Evolutionary conservation across 1,284 basidiomycete genomes (phyloP).

Genomic region (Cronartium ribicola): DNA sequence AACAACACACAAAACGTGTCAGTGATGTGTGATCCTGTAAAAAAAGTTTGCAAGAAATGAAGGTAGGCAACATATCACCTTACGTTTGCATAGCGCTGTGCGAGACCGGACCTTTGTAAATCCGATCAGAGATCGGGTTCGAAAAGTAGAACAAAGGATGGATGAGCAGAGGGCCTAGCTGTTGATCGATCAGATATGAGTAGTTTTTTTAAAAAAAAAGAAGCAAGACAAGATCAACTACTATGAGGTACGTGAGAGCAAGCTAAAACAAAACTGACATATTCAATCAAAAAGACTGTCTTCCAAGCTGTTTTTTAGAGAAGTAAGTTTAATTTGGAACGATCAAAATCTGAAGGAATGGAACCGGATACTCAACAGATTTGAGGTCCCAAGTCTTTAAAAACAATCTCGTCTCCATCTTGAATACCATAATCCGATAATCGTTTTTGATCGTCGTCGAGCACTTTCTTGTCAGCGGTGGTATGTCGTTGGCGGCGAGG

Average conservation of each 20-base stretch:
- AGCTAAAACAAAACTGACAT: conserved; percentile 24
- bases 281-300: conserved; percentile 39
- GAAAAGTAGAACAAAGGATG: conserved; percentile 81
- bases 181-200: neutral
- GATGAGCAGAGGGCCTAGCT: conserved; percentile 84
- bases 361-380: conserved; percentile 54
- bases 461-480: conserved; percentile 60
- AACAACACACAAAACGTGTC: no score
- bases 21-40: no score
- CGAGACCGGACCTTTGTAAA: conserved; percentile 66
- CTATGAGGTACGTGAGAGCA: neutral
- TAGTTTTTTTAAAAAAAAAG: conserved; percentile 30
- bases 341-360: neutral
- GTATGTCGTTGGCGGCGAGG: conserved; percentile 68
- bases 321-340: conserved; percentile 6
- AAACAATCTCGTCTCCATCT: conserved; percentile 61
- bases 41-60: neutral
- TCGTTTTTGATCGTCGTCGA: conserved; percentile 59
- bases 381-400: conserved; percentile 86
- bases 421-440: conserved; percentile 61
- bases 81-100: conserved; percentile 76
- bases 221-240: conserved; percentile 39
- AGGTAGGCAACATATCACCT: conserved; percentile 13
- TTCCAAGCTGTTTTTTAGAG: conserved; percentile 29
- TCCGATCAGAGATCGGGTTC: conserved; percentile 55